phyloP scores from a whole-genome alignment of 2,329 filamentous ascomycete genomes.

The Calonectria ilicicola region DNA sequence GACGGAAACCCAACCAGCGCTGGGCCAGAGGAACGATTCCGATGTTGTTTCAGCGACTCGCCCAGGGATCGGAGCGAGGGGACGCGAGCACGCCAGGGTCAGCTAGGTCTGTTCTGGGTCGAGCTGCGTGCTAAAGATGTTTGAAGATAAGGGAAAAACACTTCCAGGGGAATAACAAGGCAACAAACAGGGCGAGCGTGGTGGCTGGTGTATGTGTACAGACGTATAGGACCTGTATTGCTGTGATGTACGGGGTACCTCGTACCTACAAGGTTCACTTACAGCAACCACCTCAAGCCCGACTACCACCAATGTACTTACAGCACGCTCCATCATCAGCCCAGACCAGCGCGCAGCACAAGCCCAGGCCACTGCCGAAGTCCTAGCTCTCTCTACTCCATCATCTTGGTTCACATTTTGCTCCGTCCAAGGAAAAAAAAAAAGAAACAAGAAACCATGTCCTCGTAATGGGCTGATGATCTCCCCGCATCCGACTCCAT shows the following conservation, averaged over 20 bases:
- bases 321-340: neutral
- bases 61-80: neutral
- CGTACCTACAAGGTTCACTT: neutral
- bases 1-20: neutral
- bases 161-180: neutral
- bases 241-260: no score
- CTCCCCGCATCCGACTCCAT: neutral
- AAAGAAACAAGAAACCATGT: neutral
- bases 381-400: neutral
- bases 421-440: neutral
- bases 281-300: neutral
- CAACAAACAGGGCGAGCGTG: neutral
- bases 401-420: neutral
- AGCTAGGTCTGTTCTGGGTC: no score
- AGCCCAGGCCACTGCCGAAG: neutral
- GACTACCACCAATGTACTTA: no score
- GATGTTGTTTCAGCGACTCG: neutral
- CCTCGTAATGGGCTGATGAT: constrained; percentile 2
- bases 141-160: neutral
- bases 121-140: neutral
- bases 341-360: neutral
- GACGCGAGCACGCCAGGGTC: neutral
- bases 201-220: no score
- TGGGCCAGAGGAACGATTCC: constrained; percentile 3
- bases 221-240: no score